Percentiles rank a stretch among this genome's conserved stretches.
These are phyloP conservation scores for Alternaria burnsii DNA, from an alignment of 2,329 filamentous ascomycete genomes.

Conservation along the genomic window DNA sequence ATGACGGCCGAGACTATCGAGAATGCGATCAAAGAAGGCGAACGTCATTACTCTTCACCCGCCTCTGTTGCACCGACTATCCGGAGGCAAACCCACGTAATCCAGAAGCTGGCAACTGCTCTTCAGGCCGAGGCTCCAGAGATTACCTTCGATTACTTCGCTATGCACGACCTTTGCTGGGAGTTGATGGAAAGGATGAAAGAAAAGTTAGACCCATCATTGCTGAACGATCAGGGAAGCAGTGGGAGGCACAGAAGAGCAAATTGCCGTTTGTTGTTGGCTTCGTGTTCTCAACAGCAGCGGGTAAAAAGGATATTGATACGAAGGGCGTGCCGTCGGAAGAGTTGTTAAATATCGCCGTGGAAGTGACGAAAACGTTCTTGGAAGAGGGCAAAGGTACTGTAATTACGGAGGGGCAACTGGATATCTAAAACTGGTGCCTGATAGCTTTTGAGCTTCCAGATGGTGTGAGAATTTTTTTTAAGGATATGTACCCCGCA, in stretches of 20 bases:
- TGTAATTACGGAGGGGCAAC: not conserved
- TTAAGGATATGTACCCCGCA: no score
- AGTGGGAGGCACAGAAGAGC: not conserved
- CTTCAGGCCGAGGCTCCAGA: not conserved
- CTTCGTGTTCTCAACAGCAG: not conserved
- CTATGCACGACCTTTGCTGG: slow-evolving; percentile 1
- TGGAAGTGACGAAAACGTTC: not conserved
- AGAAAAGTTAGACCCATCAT: not conserved
- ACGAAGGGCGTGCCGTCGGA: not conserved
- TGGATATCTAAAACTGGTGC: not conserved
- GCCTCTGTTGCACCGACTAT: not conserved
- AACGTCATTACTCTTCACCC: not conserved
- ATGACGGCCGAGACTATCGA: not conserved
- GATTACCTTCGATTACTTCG: not conserved
- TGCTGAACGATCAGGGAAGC: not conserved
- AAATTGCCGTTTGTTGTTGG: slow-evolving; percentile 2
- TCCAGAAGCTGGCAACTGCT: not conserved
- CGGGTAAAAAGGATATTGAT: not conserved
- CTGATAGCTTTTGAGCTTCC: no score
- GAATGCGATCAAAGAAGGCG: not conserved
- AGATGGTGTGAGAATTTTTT: no score
- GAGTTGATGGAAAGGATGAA: not conserved
- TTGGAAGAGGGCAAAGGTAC: not conserved
- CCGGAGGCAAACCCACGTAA: not conserved
- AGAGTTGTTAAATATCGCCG: not conserved